Evolutionary conservation across 2,329 filamentous ascomycete species (phyloP).

Genomic region (Colletotrichum echinochloae): DNA sequence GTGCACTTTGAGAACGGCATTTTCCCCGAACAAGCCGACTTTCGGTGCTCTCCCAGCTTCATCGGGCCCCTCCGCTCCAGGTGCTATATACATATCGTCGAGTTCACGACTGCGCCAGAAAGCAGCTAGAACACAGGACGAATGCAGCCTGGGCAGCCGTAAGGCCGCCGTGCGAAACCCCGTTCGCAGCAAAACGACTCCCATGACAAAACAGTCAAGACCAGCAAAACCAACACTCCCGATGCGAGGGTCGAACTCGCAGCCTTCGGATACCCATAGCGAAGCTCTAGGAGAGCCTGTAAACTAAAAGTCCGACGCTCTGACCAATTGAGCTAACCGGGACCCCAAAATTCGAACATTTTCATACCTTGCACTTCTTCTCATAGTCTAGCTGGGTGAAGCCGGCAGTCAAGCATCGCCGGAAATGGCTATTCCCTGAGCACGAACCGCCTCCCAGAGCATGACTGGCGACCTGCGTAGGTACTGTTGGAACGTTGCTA

Average conservation of each 20-base stretch:
- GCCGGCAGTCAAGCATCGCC: neutral
- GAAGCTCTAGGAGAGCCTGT: neutral
- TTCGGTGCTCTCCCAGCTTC: neutral
- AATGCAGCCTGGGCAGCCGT: neutral
- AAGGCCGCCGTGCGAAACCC: neutral
- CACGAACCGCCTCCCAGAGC: neutral
- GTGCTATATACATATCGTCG: neutral
- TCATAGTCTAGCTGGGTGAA: neutral
- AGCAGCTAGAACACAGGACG: neutral
- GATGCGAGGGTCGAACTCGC: slow-evolving; percentile 9
- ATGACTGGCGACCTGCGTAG: neutral
- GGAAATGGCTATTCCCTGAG: neutral
- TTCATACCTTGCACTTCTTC: fast-evolving
- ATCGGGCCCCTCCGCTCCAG: too few species aligned
- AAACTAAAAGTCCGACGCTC: slow-evolving; percentile 9
- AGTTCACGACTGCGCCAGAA: neutral
- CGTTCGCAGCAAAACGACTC: neutral
- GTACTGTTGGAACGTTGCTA: too few species aligned
- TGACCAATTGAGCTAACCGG: slow-evolving; percentile 2
- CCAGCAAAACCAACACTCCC: neutral
- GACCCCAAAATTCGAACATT: neutral
- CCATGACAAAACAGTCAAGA: neutral
- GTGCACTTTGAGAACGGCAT: slow-evolving; percentile 5
- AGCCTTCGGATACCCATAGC: neutral
- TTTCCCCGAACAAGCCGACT: slow-evolving; percentile 14